A percentile compares a stretch with the other conserved stretches of the same genome.
Evolutionary conservation across 257 asterid species (phyloP).

Genomic region (Handroanthus guayacan): DNA sequence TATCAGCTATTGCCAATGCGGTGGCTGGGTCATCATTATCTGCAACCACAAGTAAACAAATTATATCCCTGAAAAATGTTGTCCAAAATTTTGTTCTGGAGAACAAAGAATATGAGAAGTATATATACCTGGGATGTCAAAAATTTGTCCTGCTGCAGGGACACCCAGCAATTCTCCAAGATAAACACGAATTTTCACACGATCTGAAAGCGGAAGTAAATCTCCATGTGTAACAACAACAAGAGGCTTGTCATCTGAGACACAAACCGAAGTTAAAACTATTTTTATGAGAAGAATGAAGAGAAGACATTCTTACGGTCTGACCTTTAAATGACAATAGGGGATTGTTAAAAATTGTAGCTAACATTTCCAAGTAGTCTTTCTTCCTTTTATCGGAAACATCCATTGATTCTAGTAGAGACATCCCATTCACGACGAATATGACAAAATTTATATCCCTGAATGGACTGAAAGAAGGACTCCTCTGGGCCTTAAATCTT

Average conservation of each 20-base stretch:
- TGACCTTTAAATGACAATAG: conserved; percentile 76
- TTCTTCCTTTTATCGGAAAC: conserved; percentile 47
- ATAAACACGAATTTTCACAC: conserved; percentile 59
- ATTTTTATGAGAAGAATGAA: not conserved
- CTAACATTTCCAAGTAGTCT: conserved; percentile 49
- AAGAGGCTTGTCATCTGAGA: conserved; percentile 88
- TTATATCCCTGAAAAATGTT: not conserved
- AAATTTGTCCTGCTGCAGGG: conserved; percentile 73
- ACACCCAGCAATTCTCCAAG: conserved; percentile 75
- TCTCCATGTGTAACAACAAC: conserved; percentile 91
- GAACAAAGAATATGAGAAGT: not conserved
- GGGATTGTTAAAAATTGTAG: conserved; percentile 55
- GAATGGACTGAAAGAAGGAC: conserved; percentile 31
- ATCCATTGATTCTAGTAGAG: conserved; percentile 66
- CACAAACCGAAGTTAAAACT: not conserved
- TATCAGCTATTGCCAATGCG: conserved; percentile 53
- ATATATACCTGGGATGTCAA: conserved; percentile 79
- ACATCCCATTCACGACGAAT: conserved; percentile 76
- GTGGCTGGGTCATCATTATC: conserved; percentile 58
- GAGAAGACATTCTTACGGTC: not conserved
- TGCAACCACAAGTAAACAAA: conserved; percentile 39
- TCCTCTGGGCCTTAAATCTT: conserved; percentile 50
- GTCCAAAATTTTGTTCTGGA: not conserved
- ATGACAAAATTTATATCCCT: conserved; percentile 64
- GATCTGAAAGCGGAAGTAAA: conserved; percentile 66